A percentile compares a stretch with the other conserved stretches of the same genome.
Evolutionary conservation across 1,284 basidiomycete species (phyloP).

Genomic region (Melampsora americana): DNA sequence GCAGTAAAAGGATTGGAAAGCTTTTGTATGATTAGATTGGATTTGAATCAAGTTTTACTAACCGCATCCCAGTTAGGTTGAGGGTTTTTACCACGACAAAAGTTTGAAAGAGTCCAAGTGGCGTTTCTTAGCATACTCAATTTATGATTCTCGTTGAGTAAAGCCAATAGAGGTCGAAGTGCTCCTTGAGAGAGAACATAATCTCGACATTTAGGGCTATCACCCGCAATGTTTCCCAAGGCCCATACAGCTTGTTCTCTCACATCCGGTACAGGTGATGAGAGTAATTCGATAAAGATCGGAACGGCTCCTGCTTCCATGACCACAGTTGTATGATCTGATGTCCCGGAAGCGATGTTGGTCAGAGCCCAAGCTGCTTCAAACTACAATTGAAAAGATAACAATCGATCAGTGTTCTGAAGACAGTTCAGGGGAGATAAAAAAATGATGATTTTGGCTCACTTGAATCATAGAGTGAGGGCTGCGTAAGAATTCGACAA

Average conservation of each 20-base stretch:
- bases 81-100: slow-evolving; percentile 91
- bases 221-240: slow-evolving; percentile 91
- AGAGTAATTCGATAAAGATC: slow-evolving; percentile 92
- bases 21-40: no score
- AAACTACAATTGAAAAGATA: slow-evolving; percentile 62
- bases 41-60: neutral
- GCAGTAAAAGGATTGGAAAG: neutral
- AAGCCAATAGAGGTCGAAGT: slow-evolving; percentile 59
- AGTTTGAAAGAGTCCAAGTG: slow-evolving; percentile 97
- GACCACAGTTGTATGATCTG: slow-evolving; percentile 96
- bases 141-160: slow-evolving; percentile 70
- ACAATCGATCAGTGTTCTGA: neutral
- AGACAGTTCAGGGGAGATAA: neutral
- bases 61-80: slow-evolving; percentile 59
- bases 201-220: slow-evolving; percentile 89
- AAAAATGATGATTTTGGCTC: neutral
- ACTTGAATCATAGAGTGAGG: slow-evolving; percentile 71
- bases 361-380: slow-evolving; percentile 99
- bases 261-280: slow-evolving; percentile 71
- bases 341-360: slow-evolving; percentile 98
- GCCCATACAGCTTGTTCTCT: slow-evolving; percentile 97
- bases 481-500: slow-evolving; percentile 87
- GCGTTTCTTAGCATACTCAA: slow-evolving; percentile 95
- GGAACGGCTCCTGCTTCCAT: slow-evolving; percentile 92
- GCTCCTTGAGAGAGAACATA: slow-evolving; percentile 64